Conservation (phyloP, 306 rosid genomes). For the Vigna mungo region DNA sequence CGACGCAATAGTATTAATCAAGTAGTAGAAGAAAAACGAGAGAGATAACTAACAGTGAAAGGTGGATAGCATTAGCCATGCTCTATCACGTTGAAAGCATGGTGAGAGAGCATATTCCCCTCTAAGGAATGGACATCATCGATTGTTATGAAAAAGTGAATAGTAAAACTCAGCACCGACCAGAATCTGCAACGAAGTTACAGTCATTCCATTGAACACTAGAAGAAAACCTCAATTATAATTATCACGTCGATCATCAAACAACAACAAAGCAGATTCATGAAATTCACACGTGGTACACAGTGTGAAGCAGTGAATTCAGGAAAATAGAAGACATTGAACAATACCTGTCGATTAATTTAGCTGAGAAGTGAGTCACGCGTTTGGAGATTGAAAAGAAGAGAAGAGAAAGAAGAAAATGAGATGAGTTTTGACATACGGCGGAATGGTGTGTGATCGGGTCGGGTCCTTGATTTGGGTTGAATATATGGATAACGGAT, state of each 20-base stretch:
- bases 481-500: background rate
- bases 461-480: conserved; percentile 19
- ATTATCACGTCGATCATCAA: background rate
- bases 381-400: background rate
- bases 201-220: conserved; percentile 5
- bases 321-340: background rate
- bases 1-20: background rate
- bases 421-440: background rate
- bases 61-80: conserved; percentile 40
- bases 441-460: conserved; percentile 26
- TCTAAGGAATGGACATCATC: conserved; percentile 1
- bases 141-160: conserved; percentile 3
- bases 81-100: conserved; percentile 35
- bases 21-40: background rate
- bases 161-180: conserved; percentile 10
- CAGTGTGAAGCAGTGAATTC: background rate
- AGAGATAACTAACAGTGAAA: conserved; percentile 40
- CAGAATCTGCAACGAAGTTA: conserved; percentile 38
- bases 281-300: background rate
- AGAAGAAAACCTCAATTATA: conserved; percentile 2
- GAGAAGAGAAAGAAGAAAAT: background rate
- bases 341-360: background rate
- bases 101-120: conserved; percentile 37
- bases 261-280: background rate
- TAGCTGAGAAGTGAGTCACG: background rate